Percentiles rank a stretch among this genome's conserved stretches.
Evolutionary conservation across 768 basidiomycete genomes (phyloP).

Genomic region (Pisolithus orientalis): DNA sequence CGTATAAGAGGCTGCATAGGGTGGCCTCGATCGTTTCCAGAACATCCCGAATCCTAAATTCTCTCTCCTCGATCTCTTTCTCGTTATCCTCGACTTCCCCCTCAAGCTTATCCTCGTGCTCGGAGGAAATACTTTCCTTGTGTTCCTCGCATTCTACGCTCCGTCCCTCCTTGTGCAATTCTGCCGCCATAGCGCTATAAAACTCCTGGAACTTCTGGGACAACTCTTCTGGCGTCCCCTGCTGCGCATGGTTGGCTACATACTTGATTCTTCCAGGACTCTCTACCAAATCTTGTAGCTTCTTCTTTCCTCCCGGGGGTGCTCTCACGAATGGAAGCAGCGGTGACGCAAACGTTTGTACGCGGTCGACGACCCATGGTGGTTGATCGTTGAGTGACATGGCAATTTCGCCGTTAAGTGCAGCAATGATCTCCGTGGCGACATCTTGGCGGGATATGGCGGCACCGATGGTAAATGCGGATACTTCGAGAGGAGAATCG

Average conservation of each 20-base stretch:
- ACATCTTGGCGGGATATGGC: slow-evolving; percentile 49
- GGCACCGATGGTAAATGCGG: slow-evolving; percentile 52
- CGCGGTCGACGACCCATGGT: slow-evolving; percentile 55
- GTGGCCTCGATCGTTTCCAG: slow-evolving; percentile 72
- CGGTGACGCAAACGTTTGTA: slow-evolving; percentile 46
- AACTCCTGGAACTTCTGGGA: slow-evolving; percentile 63
- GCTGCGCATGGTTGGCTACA: slow-evolving; percentile 34
- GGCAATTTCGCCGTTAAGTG: slow-evolving; percentile 52
- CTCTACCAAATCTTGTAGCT: slow-evolving; percentile 24
- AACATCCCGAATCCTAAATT: slow-evolving; percentile 47
- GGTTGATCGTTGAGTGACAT: slow-evolving; percentile 38
- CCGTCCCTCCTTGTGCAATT: slow-evolving; percentile 35
- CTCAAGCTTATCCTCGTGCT: slow-evolving; percentile 9
- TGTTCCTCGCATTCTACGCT: slow-evolving; percentile 8
- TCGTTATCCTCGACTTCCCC: slow-evolving; percentile 19
- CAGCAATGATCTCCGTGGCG: slow-evolving; percentile 45
- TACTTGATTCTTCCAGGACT: slow-evolving; percentile 22
- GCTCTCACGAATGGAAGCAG: slow-evolving; percentile 53
- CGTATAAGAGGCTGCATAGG: slow-evolving; percentile 74
- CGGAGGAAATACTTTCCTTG: too few species aligned
- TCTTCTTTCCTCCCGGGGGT: slow-evolving; percentile 25
- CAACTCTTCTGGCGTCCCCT: slow-evolving; percentile 47
- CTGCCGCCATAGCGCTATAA: slow-evolving; percentile 59
- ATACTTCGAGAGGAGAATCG: slow-evolving; percentile 44
- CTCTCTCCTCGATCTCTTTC: slow-evolving; percentile 20